Conservation (phyloP, 495 filamentous ascomycete genomes). For the Xylaria telfairii region DNA sequence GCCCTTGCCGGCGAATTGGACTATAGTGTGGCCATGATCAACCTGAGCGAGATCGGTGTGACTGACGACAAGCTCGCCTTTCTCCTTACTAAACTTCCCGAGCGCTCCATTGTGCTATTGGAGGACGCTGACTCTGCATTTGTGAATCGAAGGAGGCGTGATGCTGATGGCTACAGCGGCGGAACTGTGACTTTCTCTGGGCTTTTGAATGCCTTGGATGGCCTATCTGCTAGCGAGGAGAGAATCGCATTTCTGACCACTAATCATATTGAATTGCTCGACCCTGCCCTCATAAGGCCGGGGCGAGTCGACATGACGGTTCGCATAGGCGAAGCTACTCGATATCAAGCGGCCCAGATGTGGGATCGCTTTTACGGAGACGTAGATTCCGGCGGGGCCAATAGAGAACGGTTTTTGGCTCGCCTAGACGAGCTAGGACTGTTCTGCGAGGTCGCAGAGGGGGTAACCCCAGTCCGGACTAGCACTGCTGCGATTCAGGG, state of each 20-base stretch:
- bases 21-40: constrained; percentile 93
- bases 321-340: constrained; percentile 83
- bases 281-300: constrained; percentile 86
- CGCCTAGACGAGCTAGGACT: constrained; percentile 57
- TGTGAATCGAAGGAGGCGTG: constrained; percentile 75
- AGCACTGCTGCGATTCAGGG: constrained; percentile 93
- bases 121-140: constrained; percentile 98
- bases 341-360: constrained; percentile 81
- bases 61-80: constrained; percentile 92
- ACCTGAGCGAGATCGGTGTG: constrained; percentile 89
- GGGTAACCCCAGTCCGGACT: constrained; percentile 56
- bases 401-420: constrained; percentile 59
- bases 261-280: constrained; percentile 88
- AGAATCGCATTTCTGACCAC: constrained; percentile 93
- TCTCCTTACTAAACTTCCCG: constrained; percentile 85
- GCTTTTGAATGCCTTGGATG: constrained; percentile 90
- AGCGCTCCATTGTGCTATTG: constrained; percentile 82
- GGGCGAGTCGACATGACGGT: constrained; percentile 94
- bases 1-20: constrained; percentile 90
- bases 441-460: constrained; percentile 49
- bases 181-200: constrained; percentile 96
- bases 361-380: constrained; percentile 96
- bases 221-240: constrained; percentile 94
- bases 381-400: constrained; percentile 66
- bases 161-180: constrained; percentile 84